Evolutionary conservation across 2,329 filamentous ascomycete species (phyloP).

Genomic region (Colletotrichum tropicale): DNA sequence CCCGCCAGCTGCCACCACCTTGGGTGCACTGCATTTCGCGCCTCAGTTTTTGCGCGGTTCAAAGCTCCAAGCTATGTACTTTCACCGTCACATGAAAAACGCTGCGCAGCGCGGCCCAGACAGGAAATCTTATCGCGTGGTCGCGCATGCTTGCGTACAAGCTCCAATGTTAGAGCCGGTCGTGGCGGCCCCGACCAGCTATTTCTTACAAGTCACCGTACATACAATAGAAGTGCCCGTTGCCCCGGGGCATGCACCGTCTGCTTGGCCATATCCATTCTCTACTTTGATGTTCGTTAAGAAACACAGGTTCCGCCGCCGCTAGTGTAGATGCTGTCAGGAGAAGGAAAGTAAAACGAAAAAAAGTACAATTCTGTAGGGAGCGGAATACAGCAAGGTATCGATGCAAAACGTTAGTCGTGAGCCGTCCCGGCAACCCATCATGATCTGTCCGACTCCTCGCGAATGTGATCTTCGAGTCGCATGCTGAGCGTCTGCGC

Average conservation of each 20-base stretch:
- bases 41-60: not conserved
- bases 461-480: conserved; percentile 73
- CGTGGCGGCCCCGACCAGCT: not conserved
- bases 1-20: not conserved
- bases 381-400: conserved; percentile 15
- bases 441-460: conserved; percentile 70
- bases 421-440: not conserved
- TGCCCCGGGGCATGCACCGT: not conserved
- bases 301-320: conserved; percentile 8
- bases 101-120: not conserved
- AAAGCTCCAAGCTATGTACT: not conserved
- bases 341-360: not conserved
- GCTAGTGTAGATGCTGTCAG: conserved; percentile 16
- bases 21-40: not conserved
- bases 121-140: not conserved
- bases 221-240: not conserved
- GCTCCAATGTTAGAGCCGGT: not conserved
- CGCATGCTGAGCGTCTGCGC: conserved; percentile 65
- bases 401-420: conserved; percentile 12
- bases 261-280: not conserved
- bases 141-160: not conserved
- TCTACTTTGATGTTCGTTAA: conserved; percentile 7
- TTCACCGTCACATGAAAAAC: not conserved
- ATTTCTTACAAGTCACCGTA: not conserved
- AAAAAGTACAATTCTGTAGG: conserved; percentile 11